phyloP scores from a whole-genome alignment of 352 stramenopile genomes.

The Globisporangium recalcitrans region DNA sequence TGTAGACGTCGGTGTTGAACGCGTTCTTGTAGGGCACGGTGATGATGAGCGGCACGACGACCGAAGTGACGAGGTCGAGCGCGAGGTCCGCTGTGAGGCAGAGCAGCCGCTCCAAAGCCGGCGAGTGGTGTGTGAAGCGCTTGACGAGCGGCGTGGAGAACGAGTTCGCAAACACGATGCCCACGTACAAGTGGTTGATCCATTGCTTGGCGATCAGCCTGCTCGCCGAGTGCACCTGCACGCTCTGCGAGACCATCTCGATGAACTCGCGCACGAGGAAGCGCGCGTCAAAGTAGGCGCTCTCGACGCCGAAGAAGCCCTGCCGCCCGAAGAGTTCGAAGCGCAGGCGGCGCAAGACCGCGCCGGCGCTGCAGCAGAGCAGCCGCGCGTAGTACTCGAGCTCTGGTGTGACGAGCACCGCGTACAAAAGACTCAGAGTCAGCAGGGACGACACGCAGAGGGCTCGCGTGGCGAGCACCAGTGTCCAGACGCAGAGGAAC shows the following conservation, averaged over 20 bases:
- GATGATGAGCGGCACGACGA: constrained; percentile 19
- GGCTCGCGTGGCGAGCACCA: constrained; percentile 4
- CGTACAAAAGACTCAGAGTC: constrained; percentile 6
- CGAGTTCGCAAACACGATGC: constrained; percentile 17
- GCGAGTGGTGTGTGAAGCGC: constrained; percentile 16
- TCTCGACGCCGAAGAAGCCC: constrained; percentile 13
- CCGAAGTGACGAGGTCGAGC: constrained; percentile 15
- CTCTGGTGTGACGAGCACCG: constrained; percentile 3
- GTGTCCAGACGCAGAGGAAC: constrained; percentile 11
- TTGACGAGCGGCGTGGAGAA: constrained; percentile 23
- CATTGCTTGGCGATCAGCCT: constrained; percentile 8
- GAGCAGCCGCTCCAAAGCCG: constrained; percentile 15
- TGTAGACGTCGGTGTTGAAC: constrained; percentile 12
- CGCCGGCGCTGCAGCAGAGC: neutral
- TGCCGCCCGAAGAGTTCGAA: neutral
- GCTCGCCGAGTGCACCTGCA: constrained; percentile 19
- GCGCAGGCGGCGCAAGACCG: neutral
- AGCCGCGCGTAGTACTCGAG: constrained; percentile 20
- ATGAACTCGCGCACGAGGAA: constrained; percentile 18
- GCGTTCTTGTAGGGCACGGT: constrained; percentile 6
- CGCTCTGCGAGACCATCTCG: constrained; percentile 23
- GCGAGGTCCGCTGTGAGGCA: constrained; percentile 17
- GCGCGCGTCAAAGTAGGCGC: constrained; percentile 17
- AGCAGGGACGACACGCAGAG: constrained; percentile 11
- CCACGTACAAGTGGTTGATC: constrained; percentile 26